phyloP scores from a whole-genome alignment of 768 basidiomycete species.

The Amanita thiersii region DNA sequence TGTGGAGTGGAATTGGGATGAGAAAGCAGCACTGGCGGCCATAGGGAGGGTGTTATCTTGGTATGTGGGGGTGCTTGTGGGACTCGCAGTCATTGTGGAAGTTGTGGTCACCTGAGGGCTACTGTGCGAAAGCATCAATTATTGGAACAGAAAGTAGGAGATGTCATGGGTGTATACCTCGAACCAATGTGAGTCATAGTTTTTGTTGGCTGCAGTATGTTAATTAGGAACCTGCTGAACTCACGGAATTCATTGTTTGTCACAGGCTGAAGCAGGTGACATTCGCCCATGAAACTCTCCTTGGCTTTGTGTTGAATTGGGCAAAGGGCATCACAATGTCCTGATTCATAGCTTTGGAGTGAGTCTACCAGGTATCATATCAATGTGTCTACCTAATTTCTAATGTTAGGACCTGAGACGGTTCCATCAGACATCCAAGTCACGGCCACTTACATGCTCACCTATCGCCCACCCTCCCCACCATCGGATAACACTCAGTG shows the following conservation, averaged over 20 bases:
- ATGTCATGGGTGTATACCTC: too few species aligned
- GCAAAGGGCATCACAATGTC: constrained; percentile 19
- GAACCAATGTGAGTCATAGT: too few species aligned
- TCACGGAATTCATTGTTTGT: constrained; percentile 15
- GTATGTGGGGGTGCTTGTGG: too few species aligned
- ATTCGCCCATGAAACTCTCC: constrained; percentile 20
- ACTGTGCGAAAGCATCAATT: too few species aligned
- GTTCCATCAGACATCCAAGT: background rate
- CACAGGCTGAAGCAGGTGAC: constrained; percentile 9
- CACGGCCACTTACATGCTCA: constrained; percentile 22
- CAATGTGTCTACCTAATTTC: constrained; percentile 21
- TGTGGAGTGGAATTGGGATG: too few species aligned
- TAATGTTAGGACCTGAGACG: background rate
- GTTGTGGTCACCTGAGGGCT: too few species aligned
- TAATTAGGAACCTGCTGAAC: too few species aligned
- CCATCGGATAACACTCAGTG: constrained; percentile 26
- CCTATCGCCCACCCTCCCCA: constrained; percentile 35
- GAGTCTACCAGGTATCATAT: constrained; percentile 25
- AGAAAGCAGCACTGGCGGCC: too few species aligned
- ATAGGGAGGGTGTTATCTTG: too few species aligned
- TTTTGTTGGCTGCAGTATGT: too few species aligned
- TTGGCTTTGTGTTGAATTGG: constrained; percentile 15
- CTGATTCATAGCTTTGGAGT: constrained; percentile 20
- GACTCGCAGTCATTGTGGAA: too few species aligned
- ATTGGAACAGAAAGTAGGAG: too few species aligned